A percentile compares a stretch with the other conserved stretches of the same genome.
Evolutionary conservation across 2,329 filamentous ascomycete genomes (phyloP).

Genomic region (Fusarium mexicanum): DNA sequence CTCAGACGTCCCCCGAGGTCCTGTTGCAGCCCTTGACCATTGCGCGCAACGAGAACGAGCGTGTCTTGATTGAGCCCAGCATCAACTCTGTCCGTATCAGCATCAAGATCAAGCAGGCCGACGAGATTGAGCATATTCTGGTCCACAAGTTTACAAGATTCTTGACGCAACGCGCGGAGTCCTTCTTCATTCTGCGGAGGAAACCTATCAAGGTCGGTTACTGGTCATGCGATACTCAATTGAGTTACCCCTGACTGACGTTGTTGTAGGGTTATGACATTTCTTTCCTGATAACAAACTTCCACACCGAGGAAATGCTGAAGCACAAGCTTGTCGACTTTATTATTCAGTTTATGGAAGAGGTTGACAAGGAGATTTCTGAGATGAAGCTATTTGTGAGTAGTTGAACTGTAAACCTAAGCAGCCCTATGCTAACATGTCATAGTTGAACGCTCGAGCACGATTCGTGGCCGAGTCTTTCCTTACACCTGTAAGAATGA

Average conservation of each 20-base stretch:
- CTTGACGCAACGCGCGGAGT: constrained; percentile 82
- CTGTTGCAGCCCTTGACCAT: constrained; percentile 90
- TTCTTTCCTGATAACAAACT: constrained; percentile 98
- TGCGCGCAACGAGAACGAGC: constrained; percentile 96
- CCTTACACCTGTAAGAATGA: constrained; percentile 79
- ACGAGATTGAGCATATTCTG: constrained; percentile 97
- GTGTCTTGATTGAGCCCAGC: constrained; percentile 93
- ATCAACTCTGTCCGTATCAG: constrained; percentile 97
- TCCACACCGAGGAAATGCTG: constrained; percentile 97
- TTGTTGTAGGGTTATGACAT: constrained; percentile 88
- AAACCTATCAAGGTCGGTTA: constrained; percentile 89
- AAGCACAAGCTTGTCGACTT: constrained; percentile 99
- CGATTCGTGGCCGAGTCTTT: constrained; percentile 99
- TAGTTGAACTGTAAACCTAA: constrained; percentile 30
- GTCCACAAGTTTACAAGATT: constrained; percentile 99
- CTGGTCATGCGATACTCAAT: neutral
- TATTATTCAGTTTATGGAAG: constrained; percentile 99
- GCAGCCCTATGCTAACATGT: constrained; percentile 23
- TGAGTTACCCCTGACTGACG: constrained; percentile 30
- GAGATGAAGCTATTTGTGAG: constrained; percentile 99
- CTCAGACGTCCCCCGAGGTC: constrained; percentile 90
- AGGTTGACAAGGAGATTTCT: constrained; percentile 99
- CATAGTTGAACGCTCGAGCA: constrained; percentile 90
- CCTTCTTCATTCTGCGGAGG: constrained; percentile 94
- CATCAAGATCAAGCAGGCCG: constrained; percentile 99